Percentiles rank a stretch among this genome's conserved stretches.
phyloP scores from a whole-genome alignment of 192 early-diverging fungal species.

The Entomortierella parvispora region DNA sequence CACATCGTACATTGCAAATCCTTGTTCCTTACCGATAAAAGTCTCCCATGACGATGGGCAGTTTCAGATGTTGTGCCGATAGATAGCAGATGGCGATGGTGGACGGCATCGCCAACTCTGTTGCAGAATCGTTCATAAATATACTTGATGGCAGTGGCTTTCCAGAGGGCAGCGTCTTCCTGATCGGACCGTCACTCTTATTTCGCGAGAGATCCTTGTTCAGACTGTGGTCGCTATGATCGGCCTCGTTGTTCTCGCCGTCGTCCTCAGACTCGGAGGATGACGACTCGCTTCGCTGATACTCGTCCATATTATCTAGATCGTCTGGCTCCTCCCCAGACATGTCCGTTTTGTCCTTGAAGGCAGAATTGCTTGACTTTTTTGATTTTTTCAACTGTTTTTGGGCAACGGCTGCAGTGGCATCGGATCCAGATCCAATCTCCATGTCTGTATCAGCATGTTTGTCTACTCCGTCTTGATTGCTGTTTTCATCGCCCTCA shows the following conservation, averaged over 20 bases:
- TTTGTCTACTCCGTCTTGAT: not conserved
- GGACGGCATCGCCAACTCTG: not conserved
- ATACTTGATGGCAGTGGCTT: not conserved
- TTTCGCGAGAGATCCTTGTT: not conserved
- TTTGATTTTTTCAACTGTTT: not conserved
- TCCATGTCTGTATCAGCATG: not conserved
- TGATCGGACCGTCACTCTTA: too few species aligned
- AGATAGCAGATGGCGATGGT: slow-evolving; percentile 29
- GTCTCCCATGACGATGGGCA: slow-evolving; percentile 35
- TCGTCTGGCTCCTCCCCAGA: not conserved
- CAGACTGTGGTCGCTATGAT: not conserved
- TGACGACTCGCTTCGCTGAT: slow-evolving; percentile 13
- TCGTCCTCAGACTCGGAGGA: slow-evolving; percentile 1
- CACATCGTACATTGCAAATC: not conserved
- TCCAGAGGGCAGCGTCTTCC: too few species aligned
- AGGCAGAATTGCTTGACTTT: not conserved
- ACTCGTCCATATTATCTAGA: slow-evolving; percentile 20
- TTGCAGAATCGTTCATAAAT: not conserved
- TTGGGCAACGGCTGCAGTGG: too few species aligned
- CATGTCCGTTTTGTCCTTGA: slow-evolving; percentile 15
- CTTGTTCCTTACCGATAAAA: slow-evolving; percentile 21
- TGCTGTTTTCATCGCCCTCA: not conserved
- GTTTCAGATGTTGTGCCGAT: slow-evolving; percentile 21
- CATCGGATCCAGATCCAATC: too few species aligned
- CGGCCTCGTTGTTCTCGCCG: not conserved